Percentiles rank a stretch among this genome's conserved stretches.
These are phyloP conservation scores for Podospora tetraspora DNA, from an alignment of 495 filamentous ascomycete genomes.

Conservation along the genomic window DNA sequence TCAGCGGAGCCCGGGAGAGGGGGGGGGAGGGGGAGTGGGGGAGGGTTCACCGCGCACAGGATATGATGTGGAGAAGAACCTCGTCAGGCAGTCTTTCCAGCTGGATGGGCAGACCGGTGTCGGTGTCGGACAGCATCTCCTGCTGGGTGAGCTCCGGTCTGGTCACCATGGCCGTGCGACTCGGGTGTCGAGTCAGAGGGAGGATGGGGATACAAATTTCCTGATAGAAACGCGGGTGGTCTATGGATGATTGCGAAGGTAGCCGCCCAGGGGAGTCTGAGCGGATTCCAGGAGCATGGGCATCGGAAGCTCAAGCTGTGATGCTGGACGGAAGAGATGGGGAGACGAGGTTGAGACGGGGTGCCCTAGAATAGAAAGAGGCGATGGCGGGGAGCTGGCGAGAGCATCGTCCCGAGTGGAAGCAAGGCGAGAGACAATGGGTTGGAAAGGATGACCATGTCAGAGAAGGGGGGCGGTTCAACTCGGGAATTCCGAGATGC, in stretches of 20 bases:
- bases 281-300: background rate
- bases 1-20: background rate
- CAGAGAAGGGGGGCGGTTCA: background rate
- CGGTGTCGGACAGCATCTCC: background rate
- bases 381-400: background rate
- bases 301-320: background rate
- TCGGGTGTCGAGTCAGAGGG: background rate
- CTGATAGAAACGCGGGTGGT: background rate
- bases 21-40: background rate
- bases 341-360: background rate
- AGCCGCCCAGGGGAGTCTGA: background rate
- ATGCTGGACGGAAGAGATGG: background rate
- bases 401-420: background rate
- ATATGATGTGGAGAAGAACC: slow-evolving; percentile 67
- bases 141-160: background rate
- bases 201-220: background rate
- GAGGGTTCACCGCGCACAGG: slow-evolving; percentile 49
- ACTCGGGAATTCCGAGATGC: background rate
- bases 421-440: background rate
- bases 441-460: background rate
- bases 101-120: slow-evolving; percentile 7
- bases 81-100: slow-evolving; percentile 65
- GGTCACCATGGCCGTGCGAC: background rate
- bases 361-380: background rate
- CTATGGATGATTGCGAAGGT: background rate